phyloP scores from a whole-genome alignment of 2,329 filamentous ascomycete genomes.

The Pseudocercospora eumusae region DNA sequence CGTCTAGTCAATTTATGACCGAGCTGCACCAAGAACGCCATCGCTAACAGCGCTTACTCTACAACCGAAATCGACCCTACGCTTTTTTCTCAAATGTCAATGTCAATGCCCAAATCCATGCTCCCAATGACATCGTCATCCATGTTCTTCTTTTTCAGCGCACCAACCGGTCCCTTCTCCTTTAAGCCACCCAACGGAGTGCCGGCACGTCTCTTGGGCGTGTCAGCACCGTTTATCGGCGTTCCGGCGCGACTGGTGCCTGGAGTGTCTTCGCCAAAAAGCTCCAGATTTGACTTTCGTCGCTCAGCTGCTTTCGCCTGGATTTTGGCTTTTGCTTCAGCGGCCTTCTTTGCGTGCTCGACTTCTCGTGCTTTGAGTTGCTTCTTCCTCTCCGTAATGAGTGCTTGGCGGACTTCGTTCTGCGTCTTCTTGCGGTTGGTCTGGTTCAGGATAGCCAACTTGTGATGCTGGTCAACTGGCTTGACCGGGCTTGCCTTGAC shows the following conservation, averaged over 20 bases:
- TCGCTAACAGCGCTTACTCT: not conserved
- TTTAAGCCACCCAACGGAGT: slow-evolving; percentile 44
- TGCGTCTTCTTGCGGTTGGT: slow-evolving; percentile 81
- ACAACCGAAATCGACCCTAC: not conserved
- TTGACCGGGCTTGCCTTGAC: slow-evolving; percentile 41
- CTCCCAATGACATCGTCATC: slow-evolving; percentile 91
- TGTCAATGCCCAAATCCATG: slow-evolving; percentile 87
- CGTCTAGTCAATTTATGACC: not conserved
- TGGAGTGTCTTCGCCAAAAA: slow-evolving; percentile 49
- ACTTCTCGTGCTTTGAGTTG: slow-evolving; percentile 51
- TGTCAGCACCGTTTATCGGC: slow-evolving; percentile 48
- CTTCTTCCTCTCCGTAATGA: slow-evolving; percentile 68
- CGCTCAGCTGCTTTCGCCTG: slow-evolving; percentile 26
- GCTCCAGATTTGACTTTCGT: slow-evolving; percentile 44
- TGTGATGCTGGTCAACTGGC: slow-evolving; percentile 70
- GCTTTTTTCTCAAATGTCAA: slow-evolving; percentile 65
- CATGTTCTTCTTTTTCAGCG: slow-evolving; percentile 64
- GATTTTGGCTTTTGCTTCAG: slow-evolving; percentile 51
- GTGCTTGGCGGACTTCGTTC: slow-evolving; percentile 88
- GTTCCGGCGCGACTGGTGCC: slow-evolving; percentile 52
- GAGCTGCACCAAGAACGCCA: not conserved
- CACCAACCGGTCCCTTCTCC: slow-evolving; percentile 52
- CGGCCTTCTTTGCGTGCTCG: slow-evolving; percentile 51
- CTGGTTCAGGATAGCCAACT: slow-evolving; percentile 78
- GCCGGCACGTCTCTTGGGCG: slow-evolving; percentile 41